phyloP scores from a whole-genome alignment of 805 yeast genomes.

The Ogataea trehalophila region DNA sequence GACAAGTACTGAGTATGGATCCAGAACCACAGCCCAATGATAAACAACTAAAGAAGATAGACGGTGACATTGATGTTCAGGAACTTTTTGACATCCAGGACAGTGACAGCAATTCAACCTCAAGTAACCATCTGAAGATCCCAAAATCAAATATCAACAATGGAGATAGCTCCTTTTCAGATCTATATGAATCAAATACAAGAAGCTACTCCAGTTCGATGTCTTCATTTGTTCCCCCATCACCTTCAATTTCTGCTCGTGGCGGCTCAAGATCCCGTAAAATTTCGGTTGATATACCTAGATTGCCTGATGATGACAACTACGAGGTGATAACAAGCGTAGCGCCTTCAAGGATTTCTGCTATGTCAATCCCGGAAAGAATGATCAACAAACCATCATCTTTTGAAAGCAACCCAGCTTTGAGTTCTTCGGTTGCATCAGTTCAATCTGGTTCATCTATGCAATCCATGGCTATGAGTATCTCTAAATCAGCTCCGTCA shows the following conservation, averaged over 20 bases:
- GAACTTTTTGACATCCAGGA: not conserved
- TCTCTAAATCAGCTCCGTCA: slow-evolving; percentile 41
- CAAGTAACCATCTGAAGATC: not conserved
- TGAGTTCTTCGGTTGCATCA: slow-evolving; percentile 22
- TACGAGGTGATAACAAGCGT: slow-evolving; percentile 18
- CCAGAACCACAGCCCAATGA: too few relatives aligned
- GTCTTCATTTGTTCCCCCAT: not conserved
- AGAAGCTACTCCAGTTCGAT: not conserved
- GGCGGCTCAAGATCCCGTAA: slow-evolving; percentile 5
- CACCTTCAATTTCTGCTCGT: not conserved
- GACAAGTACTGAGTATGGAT: too few relatives aligned
- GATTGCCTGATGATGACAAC: slow-evolving; percentile 24
- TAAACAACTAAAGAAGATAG: not conserved
- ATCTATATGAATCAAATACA: not conserved
- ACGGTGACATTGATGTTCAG: not conserved
- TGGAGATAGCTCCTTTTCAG: not conserved
- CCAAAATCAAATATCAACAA: too few relatives aligned
- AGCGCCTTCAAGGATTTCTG: slow-evolving; percentile 13
- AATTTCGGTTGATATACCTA: slow-evolving; percentile 20
- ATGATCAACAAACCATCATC: not conserved
- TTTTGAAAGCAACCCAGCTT: slow-evolving; percentile 1
- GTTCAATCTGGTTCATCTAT: slow-evolving; percentile 13
- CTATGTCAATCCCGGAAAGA: slow-evolving; percentile 16
- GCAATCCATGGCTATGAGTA: slow-evolving; percentile 20
- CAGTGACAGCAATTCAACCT: not conserved